phyloP scores from a whole-genome alignment of 2,329 filamentous ascomycete species.

The Emmonsiellopsis sp. region DNA sequence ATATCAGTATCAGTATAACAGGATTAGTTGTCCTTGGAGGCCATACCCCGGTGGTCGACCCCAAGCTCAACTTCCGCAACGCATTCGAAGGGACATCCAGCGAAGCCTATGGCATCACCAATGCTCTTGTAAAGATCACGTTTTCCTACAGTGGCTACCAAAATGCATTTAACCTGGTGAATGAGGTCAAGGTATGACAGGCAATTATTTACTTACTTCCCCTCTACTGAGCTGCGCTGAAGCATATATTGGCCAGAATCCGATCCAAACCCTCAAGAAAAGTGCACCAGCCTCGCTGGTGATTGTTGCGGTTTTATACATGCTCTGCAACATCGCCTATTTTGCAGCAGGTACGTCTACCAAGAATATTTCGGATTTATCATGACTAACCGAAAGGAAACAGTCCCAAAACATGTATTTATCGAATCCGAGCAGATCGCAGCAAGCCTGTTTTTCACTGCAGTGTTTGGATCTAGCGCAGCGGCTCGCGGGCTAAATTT shows the following conservation, averaged over 20 bases:
- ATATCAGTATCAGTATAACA: conserved; percentile 42
- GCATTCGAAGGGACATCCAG: conserved; percentile 43
- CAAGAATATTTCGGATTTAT: not conserved
- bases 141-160: conserved; percentile 50
- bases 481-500: conserved; percentile 48
- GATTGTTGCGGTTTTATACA: conserved; percentile 46
- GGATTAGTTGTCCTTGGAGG: conserved; percentile 55
- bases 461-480: conserved; percentile 43
- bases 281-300: conserved; percentile 42
- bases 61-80: conserved; percentile 45
- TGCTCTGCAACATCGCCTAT: conserved; percentile 53
- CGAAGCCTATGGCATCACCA: conserved; percentile 41
- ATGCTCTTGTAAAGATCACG: conserved; percentile 49
- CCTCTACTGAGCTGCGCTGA: not conserved
- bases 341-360: conserved; percentile 30
- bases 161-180: conserved; percentile 54
- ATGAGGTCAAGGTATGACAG: conserved; percentile 43
- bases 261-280: conserved; percentile 45
- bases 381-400: conserved; percentile 11
- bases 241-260: conserved; percentile 27
- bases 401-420: conserved; percentile 47
- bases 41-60: conserved; percentile 41
- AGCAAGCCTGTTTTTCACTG: conserved; percentile 50
- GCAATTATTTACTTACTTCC: not conserved
- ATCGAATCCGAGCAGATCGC: conserved; percentile 43